Evolutionary conservation across 2,329 filamentous ascomycete genomes (phyloP).

Genomic region (Trichoderma sp.): DNA sequence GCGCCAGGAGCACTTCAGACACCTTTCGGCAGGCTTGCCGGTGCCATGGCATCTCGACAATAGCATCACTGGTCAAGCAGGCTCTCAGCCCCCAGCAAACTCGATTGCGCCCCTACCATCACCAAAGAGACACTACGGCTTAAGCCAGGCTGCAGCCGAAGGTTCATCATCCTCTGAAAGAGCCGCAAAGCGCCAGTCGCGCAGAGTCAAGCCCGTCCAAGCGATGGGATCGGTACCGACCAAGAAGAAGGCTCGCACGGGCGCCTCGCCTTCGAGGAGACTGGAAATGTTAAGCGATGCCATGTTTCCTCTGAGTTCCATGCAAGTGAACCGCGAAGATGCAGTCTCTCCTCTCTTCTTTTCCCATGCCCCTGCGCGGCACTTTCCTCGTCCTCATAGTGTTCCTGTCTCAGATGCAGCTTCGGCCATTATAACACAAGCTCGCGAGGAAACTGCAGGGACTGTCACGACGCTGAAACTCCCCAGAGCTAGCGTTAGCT

Average conservation of each 20-base stretch:
- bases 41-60: constrained; percentile 31
- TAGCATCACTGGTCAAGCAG: constrained; percentile 30
- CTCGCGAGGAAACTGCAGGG: constrained; percentile 49
- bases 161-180: constrained; percentile 32
- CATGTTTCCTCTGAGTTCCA: constrained; percentile 31
- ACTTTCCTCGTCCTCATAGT: constrained; percentile 44
- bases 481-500: constrained; percentile 56
- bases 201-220: constrained; percentile 30
- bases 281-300: constrained; percentile 48
- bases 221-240: constrained; percentile 43
- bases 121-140: constrained; percentile 7
- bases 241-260: constrained; percentile 57
- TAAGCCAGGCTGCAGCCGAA: constrained; percentile 26
- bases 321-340: constrained; percentile 41
- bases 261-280: constrained; percentile 50
- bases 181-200: constrained; percentile 37
- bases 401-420: constrained; percentile 48
- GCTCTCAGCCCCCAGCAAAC: constrained; percentile 7
- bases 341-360: constrained; percentile 59
- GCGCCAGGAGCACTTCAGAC: constrained; percentile 27
- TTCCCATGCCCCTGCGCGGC: constrained; percentile 48
- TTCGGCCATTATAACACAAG: constrained; percentile 52
- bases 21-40: constrained; percentile 22
- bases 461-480: constrained; percentile 59
- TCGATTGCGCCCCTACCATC: background rate